Evolutionary conservation across 1,139 yeast genomes (phyloP), one percentile per base, ranked within the genome.

Genomic region (Yamadazyma diddensiae): DNA sequence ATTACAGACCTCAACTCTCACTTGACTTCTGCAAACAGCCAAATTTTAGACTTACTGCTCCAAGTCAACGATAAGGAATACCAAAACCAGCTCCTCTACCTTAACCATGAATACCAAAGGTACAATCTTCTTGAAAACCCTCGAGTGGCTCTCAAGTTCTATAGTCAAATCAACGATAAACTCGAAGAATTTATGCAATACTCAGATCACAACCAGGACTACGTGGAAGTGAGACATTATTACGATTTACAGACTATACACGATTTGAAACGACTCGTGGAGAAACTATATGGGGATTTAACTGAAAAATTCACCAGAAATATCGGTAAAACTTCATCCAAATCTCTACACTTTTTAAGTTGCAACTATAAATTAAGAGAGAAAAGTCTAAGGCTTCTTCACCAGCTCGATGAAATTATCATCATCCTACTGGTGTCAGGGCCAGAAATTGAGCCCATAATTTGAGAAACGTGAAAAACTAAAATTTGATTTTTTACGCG

Each of bases 191-290:
- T 42, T 24, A 35, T 38, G 8, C 30, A 33, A n/a, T 38, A 33
- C 21, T 23, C 14, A 17, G 28, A 16, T n/a, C 19, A 27, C 7
- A 21, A 26, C 4, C 16, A 23, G 14, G 31, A 30, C 9, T 12
- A 15, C 5, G 34, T 29, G 15, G 25, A 36, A 10, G 19, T 31
- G 6, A 28, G 28, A n/a, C 22, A 27, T 6, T 31, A 34, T 19
- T 43, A 41, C 26, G 35, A 42, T 23, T 35, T 35, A 25, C 38
- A 38, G 4, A 41, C 33, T 19, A 31, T 41, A 3, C 21, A 33
- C n/a, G 47, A 42, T 21, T 27, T 41, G 27, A 41, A 40, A 20
- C 24, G 27, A 7, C 34, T 43, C 11, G 24, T 45, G 15, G 21
- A 38, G 21, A 43, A 40, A 26, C 26, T 45, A 15, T 28, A 38